Evolutionary conservation across 106 monocot species (phyloP).

Genomic region (Ottelia alismoides): DNA sequence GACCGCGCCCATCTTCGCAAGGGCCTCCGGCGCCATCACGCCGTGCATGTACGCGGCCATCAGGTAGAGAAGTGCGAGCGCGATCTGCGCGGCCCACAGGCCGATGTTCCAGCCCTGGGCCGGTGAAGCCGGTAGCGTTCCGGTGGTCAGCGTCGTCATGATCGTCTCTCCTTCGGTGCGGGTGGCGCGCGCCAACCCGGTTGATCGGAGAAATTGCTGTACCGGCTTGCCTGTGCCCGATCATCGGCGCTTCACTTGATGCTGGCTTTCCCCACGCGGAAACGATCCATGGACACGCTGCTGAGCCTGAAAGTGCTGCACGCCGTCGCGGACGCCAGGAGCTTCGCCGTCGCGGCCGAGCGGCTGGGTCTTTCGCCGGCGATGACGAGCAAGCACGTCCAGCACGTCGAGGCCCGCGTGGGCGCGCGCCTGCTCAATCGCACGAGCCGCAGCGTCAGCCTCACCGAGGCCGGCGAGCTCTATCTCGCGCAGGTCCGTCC

Average conservation of each 20-base stretch:
- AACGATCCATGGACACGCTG: not conserved
- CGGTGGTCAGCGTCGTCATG: not conserved
- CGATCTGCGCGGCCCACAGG: no score
- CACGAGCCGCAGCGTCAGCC: not conserved
- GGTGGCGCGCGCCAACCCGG: not conserved
- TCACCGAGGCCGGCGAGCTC: not conserved
- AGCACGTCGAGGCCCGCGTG: not conserved
- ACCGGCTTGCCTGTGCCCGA: not conserved
- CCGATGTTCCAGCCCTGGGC: no score
- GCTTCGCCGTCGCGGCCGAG: not conserved
- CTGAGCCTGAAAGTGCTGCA: not conserved
- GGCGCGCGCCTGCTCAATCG: not conserved
- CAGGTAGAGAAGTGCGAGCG: no score
- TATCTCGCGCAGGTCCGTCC: not conserved
- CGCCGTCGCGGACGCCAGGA: not conserved
- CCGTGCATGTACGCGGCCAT: no score
- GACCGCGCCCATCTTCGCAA: not conserved
- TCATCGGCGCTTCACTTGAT: not conserved
- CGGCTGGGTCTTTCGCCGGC: not conserved
- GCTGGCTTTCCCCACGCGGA: not conserved
- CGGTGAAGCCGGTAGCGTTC: no score
- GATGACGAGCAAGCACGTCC: not conserved
- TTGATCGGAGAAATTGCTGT: not conserved
- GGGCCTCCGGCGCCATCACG: not conserved
- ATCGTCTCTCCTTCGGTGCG: not conserved